Base-by-base conservation (phyloP, 371 early-diverging fungal species). In the Mucor velutinosus region DNA sequence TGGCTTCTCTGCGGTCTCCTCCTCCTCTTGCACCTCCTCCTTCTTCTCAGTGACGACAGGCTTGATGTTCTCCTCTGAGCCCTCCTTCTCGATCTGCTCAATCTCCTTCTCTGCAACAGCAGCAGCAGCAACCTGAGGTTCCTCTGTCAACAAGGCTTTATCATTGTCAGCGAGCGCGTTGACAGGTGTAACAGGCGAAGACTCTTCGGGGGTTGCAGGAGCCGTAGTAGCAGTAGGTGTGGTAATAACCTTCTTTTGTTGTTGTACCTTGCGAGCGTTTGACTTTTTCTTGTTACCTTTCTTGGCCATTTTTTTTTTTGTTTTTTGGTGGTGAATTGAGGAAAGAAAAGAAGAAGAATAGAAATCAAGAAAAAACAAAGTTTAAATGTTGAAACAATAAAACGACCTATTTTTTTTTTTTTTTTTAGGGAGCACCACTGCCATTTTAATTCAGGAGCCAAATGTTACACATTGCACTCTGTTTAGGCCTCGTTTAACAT, bases 201-300 rank as follows among this genome's bases (percentile, higher is more conserved):
- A 32, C 51, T 51, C 51, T 7, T 58, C 37, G 8, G 58, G 29
- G 15, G 61, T 25, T 2, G 55, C 37, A 32, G 63, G 51, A 53
- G 21, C 17, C 15, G 32, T 35, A 19, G 32, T n/a, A n/a, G 55
- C 43, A 47, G 60, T 19, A 45, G 53, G 55, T n/a, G 45, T 57
- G 17, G 51, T 32, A 6, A 47, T 47, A 23, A 55, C 27, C 49
- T 66, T 67, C 33, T 67, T 62, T 25, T 63, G 45, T n/a, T 63
- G 45, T 15, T 70, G 58, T 10, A 21, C 32, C 45, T 65, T 71
- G 60, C 63, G 63, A 64, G 64, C 60, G 43, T 39, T 21, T 11
- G 37, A 27, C 27, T 67, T 71, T 21, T 64, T 71, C 35, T 64
- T 71, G 37, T 60, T 64, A 56, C 65, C 65, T 60, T 71, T 71